A percentile compares a stretch with the other conserved stretches of the same genome.
phyloP scores from a whole-genome alignment of 768 basidiomycete genomes.

The Termitomyces bulborhizus region DNA sequence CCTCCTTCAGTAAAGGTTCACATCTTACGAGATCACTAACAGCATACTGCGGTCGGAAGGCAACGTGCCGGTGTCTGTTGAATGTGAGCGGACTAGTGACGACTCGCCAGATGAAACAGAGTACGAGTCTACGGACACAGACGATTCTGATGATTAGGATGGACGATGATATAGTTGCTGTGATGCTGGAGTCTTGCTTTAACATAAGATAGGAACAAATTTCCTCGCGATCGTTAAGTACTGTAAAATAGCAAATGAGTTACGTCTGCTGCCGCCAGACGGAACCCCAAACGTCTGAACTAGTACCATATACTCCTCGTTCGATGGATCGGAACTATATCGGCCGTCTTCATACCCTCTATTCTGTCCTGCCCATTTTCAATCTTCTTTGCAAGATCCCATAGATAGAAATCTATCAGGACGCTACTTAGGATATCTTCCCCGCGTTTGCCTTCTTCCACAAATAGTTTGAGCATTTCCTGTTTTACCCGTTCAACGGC shows the following conservation, averaged over 20 bases:
- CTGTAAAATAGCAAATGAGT: slow-evolving; percentile 1
- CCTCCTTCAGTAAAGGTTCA: background rate
- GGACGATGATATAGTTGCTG: slow-evolving; percentile 4
- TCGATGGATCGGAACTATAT: slow-evolving; percentile 66
- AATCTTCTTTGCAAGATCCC: slow-evolving; percentile 79
- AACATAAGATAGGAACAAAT: background rate
- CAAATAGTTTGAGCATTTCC: slow-evolving; percentile 41
- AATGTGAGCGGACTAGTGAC: background rate
- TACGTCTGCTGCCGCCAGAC: background rate
- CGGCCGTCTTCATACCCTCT: slow-evolving; percentile 48
- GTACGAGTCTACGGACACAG: slow-evolving; percentile 14
- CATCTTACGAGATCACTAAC: background rate
- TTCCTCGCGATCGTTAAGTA: background rate
- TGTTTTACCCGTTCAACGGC: slow-evolving; percentile 71
- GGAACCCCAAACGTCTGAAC: slow-evolving; percentile 6
- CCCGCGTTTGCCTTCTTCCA: slow-evolving; percentile 17
- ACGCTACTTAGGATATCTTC: slow-evolving; percentile 57
- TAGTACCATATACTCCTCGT: slow-evolving; percentile 88
- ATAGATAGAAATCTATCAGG: slow-evolving; percentile 85
- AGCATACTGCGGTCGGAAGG: slow-evolving; percentile 62
- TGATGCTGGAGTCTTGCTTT: background rate
- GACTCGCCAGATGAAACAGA: slow-evolving; percentile 23
- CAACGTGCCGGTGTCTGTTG: no score
- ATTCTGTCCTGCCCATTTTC: slow-evolving; percentile 57
- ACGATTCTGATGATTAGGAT: slow-evolving; percentile 10